Conservation (phyloP, 139 green algal genomes). For the Chloropicon primus region DNA sequence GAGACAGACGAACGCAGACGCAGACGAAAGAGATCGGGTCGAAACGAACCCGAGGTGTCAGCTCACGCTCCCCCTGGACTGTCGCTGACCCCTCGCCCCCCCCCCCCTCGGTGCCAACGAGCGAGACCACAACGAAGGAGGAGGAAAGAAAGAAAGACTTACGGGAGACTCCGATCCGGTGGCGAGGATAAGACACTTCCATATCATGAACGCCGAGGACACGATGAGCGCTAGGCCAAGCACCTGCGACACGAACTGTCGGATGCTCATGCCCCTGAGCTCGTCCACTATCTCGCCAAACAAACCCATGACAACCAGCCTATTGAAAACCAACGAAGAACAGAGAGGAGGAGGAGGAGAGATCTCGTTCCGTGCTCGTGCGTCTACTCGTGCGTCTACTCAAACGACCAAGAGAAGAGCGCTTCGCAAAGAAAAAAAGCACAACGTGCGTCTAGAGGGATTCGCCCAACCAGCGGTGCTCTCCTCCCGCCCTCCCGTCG, state of each 20-base stretch:
- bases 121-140: not conserved
- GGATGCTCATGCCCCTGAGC: constrained; percentile 26
- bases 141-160: not conserved
- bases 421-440: no score
- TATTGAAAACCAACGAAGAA: no score
- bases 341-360: no score
- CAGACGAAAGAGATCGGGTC: not conserved
- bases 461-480: no score
- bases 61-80: not conserved
- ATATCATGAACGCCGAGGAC: constrained; percentile 92
- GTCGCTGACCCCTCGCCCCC: not conserved
- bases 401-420: no score
- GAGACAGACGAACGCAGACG: not conserved
- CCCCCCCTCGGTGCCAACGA: not conserved
- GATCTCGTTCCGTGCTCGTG: no score
- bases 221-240: constrained; percentile 72
- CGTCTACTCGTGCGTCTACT: no score
- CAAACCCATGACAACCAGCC: not conserved
- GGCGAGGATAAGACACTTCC: constrained; percentile 87
- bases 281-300: constrained; percentile 12
- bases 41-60: not conserved
- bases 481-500: no score
- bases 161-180: constrained; percentile 89
- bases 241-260: constrained; percentile 27
- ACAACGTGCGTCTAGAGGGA: no score